Percentiles rank a stretch among this genome's conserved stretches.
Conservation (phyloP, 2,329 filamentous ascomycete genomes). For the Rutstroemia sp. region DNA sequence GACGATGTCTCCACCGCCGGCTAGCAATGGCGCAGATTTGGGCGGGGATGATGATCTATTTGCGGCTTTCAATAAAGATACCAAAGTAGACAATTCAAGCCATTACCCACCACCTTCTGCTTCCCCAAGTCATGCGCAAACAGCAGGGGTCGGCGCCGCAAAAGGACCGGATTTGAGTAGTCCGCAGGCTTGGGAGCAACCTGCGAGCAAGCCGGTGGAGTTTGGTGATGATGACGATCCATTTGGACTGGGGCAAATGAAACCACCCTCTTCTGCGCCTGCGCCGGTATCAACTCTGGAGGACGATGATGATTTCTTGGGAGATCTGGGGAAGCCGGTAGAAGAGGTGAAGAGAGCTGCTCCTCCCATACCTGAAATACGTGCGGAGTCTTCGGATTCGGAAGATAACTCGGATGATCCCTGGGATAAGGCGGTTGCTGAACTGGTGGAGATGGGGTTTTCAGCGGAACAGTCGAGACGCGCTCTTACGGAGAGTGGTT, state of each 20-base stretch:
- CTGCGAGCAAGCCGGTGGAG: slow-evolving; percentile 17
- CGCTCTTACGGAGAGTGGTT: slow-evolving; percentile 73
- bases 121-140: slow-evolving; percentile 30
- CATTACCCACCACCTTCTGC: slow-evolving; percentile 51
- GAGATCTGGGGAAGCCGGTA: slow-evolving; percentile 56
- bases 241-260: slow-evolving; percentile 67
- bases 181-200: slow-evolving; percentile 44
- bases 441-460: slow-evolving; percentile 94
- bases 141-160: slow-evolving; percentile 34
- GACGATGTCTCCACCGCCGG: slow-evolving; percentile 35
- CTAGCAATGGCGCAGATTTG: slow-evolving; percentile 14
- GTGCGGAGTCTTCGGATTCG: slow-evolving; percentile 14
- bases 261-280: slow-evolving; percentile 26
- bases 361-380: slow-evolving; percentile 25
- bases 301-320: slow-evolving; percentile 61
- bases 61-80: slow-evolving; percentile 59
- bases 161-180: slow-evolving; percentile 44
- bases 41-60: slow-evolving; percentile 56
- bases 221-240: slow-evolving; percentile 69
- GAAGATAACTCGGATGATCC: slow-evolving; percentile 43
- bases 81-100: slow-evolving; percentile 59
- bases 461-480: slow-evolving; percentile 73
- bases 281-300: slow-evolving; percentile 24
- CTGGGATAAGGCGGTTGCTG: slow-evolving; percentile 73
- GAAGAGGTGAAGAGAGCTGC: slow-evolving; percentile 49